Percentiles rank a stretch among this genome's conserved stretches.
Conservation (phyloP, 2,329 filamentous ascomycete genomes). For the Trichoderma semiorbis region DNA sequence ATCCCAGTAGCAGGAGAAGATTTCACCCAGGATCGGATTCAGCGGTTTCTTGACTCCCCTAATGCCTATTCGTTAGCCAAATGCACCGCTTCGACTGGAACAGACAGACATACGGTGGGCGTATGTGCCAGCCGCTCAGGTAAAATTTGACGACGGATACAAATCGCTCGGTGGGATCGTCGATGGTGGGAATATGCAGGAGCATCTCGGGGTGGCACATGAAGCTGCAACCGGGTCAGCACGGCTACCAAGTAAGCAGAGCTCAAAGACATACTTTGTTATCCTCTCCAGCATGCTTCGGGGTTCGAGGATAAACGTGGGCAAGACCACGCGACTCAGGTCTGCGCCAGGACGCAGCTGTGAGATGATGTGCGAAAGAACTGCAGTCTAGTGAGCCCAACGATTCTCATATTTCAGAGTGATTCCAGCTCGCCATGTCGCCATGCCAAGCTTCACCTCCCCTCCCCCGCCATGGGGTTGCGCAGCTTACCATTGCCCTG, state of each 20-base stretch:
- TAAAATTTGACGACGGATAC: conserved; percentile 97
- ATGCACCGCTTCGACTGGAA: conserved; percentile 1
- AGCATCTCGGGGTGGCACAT: conserved; percentile 99
- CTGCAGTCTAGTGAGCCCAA: conserved; percentile 42
- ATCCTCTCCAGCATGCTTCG: conserved; percentile 98
- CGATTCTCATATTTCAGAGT: background rate
- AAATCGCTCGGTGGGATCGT: conserved; percentile 86
- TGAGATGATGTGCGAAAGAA: conserved; percentile 94
- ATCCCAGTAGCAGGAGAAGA: conserved; percentile 95
- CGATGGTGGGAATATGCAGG: conserved; percentile 78
- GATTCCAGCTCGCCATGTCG: background rate
- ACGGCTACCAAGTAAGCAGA: conserved; percentile 13
- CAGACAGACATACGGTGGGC: conserved; percentile 70
- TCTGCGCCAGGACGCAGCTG: conserved; percentile 94
- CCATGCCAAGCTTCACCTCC: background rate
- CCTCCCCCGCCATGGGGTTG: conserved; percentile 4
- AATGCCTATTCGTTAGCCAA: conserved; percentile 24
- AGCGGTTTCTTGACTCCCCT: conserved; percentile 97
- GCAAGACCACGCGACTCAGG: conserved; percentile 87
- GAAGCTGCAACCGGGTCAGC: conserved; percentile 59
- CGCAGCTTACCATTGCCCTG: conserved; percentile 79
- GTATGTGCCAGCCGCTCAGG: conserved; percentile 97
- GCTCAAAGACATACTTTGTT: conserved; percentile 70
- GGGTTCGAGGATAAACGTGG: conserved; percentile 96
- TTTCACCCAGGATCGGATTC: conserved; percentile 93